Conservation (phyloP, 2,329 filamentous ascomycete genomes). For the Ilyonectria sp. region DNA sequence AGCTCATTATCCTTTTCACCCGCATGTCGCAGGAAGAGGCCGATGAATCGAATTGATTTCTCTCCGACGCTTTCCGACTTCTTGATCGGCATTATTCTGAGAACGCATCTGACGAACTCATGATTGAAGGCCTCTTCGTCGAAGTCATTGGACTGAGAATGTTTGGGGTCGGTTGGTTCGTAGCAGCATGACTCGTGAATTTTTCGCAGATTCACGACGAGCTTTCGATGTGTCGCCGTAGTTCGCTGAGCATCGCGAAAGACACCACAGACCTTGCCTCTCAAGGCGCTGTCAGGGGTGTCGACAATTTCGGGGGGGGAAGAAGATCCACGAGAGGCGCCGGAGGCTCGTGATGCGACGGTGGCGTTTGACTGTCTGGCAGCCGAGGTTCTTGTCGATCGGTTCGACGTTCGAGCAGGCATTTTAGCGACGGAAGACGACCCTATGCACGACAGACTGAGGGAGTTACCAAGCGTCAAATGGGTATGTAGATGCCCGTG, state of each 20-base stretch:
- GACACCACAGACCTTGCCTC: slow-evolving; percentile 79
- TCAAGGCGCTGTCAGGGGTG: slow-evolving; percentile 77
- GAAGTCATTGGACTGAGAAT: slow-evolving; percentile 74
- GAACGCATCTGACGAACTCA: slow-evolving; percentile 86
- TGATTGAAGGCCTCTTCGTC: slow-evolving; percentile 89
- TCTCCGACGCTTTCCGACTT: slow-evolving; percentile 93
- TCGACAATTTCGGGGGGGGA: slow-evolving; percentile 83
- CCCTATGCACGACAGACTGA: slow-evolving; percentile 23
- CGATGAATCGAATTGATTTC: slow-evolving; percentile 86
- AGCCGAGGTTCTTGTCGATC: slow-evolving; percentile 63
- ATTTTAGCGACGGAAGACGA: slow-evolving; percentile 52
- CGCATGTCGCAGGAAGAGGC: slow-evolving; percentile 84
- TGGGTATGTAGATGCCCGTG: slow-evolving; percentile 21
- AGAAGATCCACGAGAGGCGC: slow-evolving; percentile 63
- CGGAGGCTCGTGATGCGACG: slow-evolving; percentile 58
- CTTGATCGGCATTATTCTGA: slow-evolving; percentile 88
- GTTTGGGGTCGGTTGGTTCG: slow-evolving; percentile 69
- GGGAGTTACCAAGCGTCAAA: slow-evolving; percentile 18
- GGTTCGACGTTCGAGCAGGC: slow-evolving; percentile 65
- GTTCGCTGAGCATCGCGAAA: slow-evolving; percentile 90
- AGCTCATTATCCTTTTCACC: slow-evolving; percentile 80
- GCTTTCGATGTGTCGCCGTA: slow-evolving; percentile 90
- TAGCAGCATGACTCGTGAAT: slow-evolving; percentile 89
- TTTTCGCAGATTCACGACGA: slow-evolving; percentile 89
- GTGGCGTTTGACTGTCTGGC: slow-evolving; percentile 12